Evolutionary conservation across 73 alveolate genomes (phyloP).

Genomic region (Effrenium voratum): DNA sequence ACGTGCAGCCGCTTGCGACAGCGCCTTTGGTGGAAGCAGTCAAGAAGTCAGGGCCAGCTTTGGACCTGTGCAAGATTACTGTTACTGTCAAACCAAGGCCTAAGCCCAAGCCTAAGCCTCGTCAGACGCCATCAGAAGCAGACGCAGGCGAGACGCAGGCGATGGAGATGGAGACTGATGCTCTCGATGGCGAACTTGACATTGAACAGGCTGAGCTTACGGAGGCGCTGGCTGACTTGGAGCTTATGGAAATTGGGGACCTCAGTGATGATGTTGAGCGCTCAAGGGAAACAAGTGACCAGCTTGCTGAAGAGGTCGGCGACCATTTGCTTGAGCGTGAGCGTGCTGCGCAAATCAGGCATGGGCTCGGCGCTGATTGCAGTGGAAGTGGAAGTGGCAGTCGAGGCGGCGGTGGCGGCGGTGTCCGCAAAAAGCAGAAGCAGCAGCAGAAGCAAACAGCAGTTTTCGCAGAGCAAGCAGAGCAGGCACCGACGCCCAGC

Average conservation of each 20-base stretch:
- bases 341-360: neutral
- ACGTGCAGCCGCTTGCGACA: too few relatives aligned
- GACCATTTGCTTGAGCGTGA: neutral
- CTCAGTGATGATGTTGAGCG: neutral
- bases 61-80: too few relatives aligned
- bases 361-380: neutral
- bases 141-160: too few relatives aligned
- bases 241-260: neutral
- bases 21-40: too few relatives aligned
- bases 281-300: neutral
- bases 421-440: neutral
- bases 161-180: neutral
- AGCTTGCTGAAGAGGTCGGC: neutral
- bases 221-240: neutral
- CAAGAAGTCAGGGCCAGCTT: too few relatives aligned
- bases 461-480: too few relatives aligned
- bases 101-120: too few relatives aligned
- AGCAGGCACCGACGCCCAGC: neutral
- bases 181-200: neutral
- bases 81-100: too few relatives aligned
- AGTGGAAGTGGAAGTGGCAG: too few relatives aligned
- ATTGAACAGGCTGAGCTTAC: neutral
- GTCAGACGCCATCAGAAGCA: too few relatives aligned
- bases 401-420: too few relatives aligned
- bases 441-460: too few relatives aligned